Evolutionary conservation across 306 rosid genomes (phyloP).

Genomic region (Cyclanthera cordifolia): DNA sequence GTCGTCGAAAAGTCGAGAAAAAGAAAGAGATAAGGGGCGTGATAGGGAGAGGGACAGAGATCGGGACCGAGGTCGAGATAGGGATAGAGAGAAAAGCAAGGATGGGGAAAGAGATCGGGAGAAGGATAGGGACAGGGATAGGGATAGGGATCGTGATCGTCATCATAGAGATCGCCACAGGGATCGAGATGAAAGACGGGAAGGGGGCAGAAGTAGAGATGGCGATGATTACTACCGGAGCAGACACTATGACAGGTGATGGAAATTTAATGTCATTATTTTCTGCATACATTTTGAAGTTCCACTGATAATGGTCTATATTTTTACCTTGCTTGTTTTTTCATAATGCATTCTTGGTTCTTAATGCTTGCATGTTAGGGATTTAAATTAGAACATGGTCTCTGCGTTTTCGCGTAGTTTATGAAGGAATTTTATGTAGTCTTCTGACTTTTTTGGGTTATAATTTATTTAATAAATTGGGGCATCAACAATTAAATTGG

Average conservation of each 20-base stretch:
- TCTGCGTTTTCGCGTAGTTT: neutral
- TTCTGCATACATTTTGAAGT: neutral
- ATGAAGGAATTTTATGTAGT: neutral
- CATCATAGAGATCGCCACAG: constrained; percentile 39
- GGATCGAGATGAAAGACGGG: constrained; percentile 68
- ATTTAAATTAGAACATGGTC: neutral
- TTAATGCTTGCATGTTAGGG: neutral
- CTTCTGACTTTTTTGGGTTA: neutral
- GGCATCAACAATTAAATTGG: neutral
- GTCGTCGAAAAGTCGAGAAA: constrained; percentile 79
- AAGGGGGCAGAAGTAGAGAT: constrained; percentile 65
- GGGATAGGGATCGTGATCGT: constrained; percentile 42
- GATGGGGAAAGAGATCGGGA: constrained; percentile 37
- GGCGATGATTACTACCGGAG: constrained; percentile 52
- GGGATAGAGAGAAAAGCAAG: constrained; percentile 20
- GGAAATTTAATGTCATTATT: neutral
- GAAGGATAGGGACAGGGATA: constrained; percentile 38
- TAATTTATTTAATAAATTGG: neutral
- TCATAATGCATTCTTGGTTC: neutral
- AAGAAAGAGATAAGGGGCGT: constrained; percentile 70
- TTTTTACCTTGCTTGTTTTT: neutral
- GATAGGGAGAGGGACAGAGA: constrained; percentile 38
- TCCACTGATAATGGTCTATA: neutral
- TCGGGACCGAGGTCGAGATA: constrained; percentile 20
- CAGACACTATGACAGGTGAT: constrained; percentile 70